A percentile compares a stretch with the other conserved stretches of the same genome.
Evolutionary conservation across 208 protist genomes (phyloP).

Genomic region (Trypanosoma vivax): DNA sequence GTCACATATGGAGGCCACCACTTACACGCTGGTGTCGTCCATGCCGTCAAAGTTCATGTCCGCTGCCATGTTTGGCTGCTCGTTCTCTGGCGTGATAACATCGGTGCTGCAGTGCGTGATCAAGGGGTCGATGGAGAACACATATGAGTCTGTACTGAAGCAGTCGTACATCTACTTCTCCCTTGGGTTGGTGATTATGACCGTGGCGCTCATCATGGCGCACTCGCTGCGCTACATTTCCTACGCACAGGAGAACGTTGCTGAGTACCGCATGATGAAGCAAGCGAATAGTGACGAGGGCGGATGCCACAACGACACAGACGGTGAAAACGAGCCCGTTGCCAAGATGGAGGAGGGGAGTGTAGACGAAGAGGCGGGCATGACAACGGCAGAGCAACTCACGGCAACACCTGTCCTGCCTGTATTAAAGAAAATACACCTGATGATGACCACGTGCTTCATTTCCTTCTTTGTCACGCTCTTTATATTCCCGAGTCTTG

Average conservation of each 20-base stretch:
- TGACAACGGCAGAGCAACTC: slow-evolving; percentile 60
- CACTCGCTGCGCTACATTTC: slow-evolving; percentile 47
- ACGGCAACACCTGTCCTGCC: slow-evolving; percentile 40
- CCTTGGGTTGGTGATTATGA: slow-evolving; percentile 56
- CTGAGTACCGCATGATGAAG: slow-evolving; percentile 43
- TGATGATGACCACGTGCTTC: slow-evolving; percentile 59
- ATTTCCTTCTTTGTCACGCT: slow-evolving; percentile 71
- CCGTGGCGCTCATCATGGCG: slow-evolving; percentile 33
- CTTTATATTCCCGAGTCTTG: slow-evolving; percentile 67
- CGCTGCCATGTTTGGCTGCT: slow-evolving; percentile 54
- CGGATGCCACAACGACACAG: background rate
- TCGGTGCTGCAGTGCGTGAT: slow-evolving; percentile 75
- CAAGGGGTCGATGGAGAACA: slow-evolving; percentile 48
- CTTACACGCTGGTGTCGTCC: slow-evolving; percentile 61
- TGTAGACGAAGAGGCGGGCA: slow-evolving; percentile 3
- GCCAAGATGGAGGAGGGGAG: background rate
- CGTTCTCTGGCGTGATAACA: slow-evolving; percentile 50
- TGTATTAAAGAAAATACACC: slow-evolving; percentile 57
- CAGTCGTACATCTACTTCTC: slow-evolving; percentile 79
- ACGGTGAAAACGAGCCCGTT: background rate
- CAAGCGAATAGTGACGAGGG: background rate
- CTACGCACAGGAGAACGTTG: slow-evolving; percentile 56
- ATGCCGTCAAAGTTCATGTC: slow-evolving; percentile 55
- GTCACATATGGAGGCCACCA: slow-evolving; percentile 60
- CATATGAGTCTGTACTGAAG: slow-evolving; percentile 29